Evolutionary conservation across 2,329 filamentous ascomycete genomes (phyloP).

Genomic region (Claviceps pazoutovae): DNA sequence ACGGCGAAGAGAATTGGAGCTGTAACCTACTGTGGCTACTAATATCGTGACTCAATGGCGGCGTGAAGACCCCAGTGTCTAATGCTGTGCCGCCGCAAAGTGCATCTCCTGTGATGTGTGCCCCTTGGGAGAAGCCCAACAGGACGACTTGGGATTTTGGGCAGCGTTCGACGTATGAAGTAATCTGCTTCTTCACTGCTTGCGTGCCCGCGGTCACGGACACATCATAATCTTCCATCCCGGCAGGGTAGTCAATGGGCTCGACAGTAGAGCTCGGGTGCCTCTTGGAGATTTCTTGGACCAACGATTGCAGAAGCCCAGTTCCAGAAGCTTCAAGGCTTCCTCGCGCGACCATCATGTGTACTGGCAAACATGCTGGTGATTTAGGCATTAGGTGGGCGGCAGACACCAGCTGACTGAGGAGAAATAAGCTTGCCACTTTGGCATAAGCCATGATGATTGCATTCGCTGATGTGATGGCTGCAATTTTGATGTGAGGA

Average conservation of each 20-base stretch:
- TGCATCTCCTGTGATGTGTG: conserved; percentile 1
- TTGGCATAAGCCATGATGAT: background rate
- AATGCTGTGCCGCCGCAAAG: background rate
- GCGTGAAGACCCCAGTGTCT: background rate
- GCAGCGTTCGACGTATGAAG: background rate
- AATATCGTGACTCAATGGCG: background rate
- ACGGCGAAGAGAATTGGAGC: background rate
- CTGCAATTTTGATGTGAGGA: background rate
- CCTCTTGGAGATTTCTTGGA: background rate
- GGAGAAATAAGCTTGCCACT: background rate
- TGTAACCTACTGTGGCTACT: background rate
- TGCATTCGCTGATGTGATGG: background rate
- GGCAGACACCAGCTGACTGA: background rate
- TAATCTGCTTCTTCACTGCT: background rate
- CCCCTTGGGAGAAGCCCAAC: conserved; percentile 1
- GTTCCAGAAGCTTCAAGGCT: background rate
- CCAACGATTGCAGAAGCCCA: background rate
- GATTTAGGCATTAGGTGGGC: background rate
- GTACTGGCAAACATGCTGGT: background rate
- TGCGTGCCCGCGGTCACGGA: background rate
- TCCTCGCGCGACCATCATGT: background rate
- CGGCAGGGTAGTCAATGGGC: background rate
- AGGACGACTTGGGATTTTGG: background rate
- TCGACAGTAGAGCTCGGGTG: background rate
- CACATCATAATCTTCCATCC: background rate